phyloP scores from a whole-genome alignment of 2,329 filamentous ascomycete species.

The Ophiostoma populinum region DNA sequence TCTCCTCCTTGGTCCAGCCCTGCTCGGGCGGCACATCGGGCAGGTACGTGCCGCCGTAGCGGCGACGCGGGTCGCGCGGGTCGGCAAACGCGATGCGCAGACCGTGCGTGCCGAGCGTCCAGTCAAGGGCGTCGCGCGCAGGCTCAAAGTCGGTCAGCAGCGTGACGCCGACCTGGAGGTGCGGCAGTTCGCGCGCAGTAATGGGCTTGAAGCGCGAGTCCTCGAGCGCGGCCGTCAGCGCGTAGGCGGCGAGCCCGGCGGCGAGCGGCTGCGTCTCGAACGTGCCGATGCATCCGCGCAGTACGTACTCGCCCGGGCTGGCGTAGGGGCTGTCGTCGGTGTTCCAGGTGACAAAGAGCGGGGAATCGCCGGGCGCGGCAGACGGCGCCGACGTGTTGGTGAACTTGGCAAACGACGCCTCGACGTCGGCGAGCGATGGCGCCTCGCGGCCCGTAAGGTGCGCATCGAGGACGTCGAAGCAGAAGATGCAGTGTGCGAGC shows the following conservation, averaged over 20 bases:
- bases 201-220: conserved; percentile 47
- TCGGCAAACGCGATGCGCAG: conserved; percentile 73
- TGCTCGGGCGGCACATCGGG: conserved; percentile 86
- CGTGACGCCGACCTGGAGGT: conserved; percentile 52
- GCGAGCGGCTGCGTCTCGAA: conserved; percentile 65
- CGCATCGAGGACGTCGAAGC: conserved; percentile 74
- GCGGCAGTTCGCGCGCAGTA: conserved; percentile 32
- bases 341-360: conserved; percentile 94
- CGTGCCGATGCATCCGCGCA: conserved; percentile 92
- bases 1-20: conserved; percentile 89
- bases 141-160: conserved; percentile 76
- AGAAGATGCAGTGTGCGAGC: conserved; percentile 72
- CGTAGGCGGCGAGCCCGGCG: conserved; percentile 60
- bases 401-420: conserved; percentile 42
- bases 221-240: conserved; percentile 56
- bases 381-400: conserved; percentile 24
- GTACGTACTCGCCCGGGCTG: conserved; percentile 36
- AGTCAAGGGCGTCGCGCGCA: conserved; percentile 52
- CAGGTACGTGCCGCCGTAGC: conserved; percentile 69
- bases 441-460: conserved; percentile 53
- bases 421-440: conserved; percentile 49
- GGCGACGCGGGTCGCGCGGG: conserved; percentile 35
- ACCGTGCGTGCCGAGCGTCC: conserved; percentile 74
- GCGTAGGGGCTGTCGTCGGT: conserved; percentile 30
- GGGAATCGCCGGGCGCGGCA: conserved; percentile 29